These are phyloP conservation scores for Eucalyptus grandis DNA, from an alignment of 345 rosid genomes.

Conservation along the genomic window DNA sequence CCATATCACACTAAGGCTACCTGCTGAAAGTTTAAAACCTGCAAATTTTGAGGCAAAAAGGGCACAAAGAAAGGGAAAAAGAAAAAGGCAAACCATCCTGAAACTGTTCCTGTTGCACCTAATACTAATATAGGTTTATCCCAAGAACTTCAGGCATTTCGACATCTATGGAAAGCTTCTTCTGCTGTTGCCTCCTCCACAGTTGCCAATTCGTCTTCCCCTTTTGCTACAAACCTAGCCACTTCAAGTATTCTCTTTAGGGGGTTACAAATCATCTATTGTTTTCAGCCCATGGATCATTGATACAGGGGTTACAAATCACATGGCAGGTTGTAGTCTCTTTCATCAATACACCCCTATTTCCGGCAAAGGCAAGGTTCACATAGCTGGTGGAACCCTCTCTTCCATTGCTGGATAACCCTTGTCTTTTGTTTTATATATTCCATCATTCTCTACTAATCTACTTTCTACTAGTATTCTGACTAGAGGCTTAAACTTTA, in stretches of 20 bases:
- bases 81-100: neutral
- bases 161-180: neutral
- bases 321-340: neutral
- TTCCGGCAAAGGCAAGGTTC: neutral
- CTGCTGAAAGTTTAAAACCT: neutral
- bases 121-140: neutral
- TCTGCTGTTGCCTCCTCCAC: neutral
- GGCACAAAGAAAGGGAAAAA: neutral
- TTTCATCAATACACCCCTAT: neutral
- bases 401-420: neutral
- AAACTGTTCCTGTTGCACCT: neutral
- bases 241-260: neutral
- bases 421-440: neutral
- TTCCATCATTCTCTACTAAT: neutral
- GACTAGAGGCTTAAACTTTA: neutral
- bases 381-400: neutral
- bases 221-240: neutral
- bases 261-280: neutral
- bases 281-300: neutral
- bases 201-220: neutral
- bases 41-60: too few relatives aligned
- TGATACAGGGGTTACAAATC: neutral
- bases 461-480: neutral
- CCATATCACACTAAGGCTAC: neutral
- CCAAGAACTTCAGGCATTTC: neutral